phyloP scores from a whole-genome alignment of 371 early-diverging fungal species.

The Funneliformis caledonium region DNA sequence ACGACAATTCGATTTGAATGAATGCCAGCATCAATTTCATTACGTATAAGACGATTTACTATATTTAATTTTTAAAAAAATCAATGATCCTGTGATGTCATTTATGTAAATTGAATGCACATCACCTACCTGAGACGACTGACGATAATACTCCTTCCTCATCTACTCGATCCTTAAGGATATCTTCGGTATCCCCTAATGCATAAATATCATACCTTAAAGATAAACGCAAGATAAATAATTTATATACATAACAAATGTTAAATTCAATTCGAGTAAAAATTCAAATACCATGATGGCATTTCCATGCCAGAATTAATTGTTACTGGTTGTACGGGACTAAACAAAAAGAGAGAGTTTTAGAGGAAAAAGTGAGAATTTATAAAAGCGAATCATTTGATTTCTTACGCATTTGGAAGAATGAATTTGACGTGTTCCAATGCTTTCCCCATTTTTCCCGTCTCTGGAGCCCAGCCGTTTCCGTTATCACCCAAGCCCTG shows the following conservation, averaged over 20 bases:
- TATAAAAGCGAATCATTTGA: not conserved
- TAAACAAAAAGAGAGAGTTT: slow-evolving; percentile 2
- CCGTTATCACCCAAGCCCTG: slow-evolving; percentile 42
- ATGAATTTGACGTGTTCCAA: slow-evolving; percentile 87
- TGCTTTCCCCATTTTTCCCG: slow-evolving; percentile 56
- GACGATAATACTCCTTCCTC: slow-evolving; percentile 77
- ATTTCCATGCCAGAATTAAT: slow-evolving; percentile 84
- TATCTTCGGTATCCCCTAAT: slow-evolving; percentile 55
- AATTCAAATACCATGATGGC: slow-evolving; percentile 68
- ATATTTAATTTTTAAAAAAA: slow-evolving; percentile 23
- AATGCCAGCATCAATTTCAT: slow-evolving; percentile 83
- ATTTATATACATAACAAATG: not conserved
- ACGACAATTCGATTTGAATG: slow-evolving; percentile 85
- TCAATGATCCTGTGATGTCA: not conserved
- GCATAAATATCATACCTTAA: slow-evolving; percentile 79
- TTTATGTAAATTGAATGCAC: not conserved
- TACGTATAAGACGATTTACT: slow-evolving; percentile 74
- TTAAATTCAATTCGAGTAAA: not conserved
- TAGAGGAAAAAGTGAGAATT: not conserved
- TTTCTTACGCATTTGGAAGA: slow-evolving; percentile 81
- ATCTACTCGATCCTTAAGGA: slow-evolving; percentile 61
- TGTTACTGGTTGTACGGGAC: slow-evolving; percentile 79
- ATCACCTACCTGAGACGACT: slow-evolving; percentile 55
- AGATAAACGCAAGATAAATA: not conserved
- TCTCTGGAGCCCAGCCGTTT: slow-evolving; percentile 59